Percentiles rank a stretch among this genome's conserved stretches.
phyloP scores from a whole-genome alignment of 2,329 filamentous ascomycete genomes.

The Niveomyces coronatus region DNA sequence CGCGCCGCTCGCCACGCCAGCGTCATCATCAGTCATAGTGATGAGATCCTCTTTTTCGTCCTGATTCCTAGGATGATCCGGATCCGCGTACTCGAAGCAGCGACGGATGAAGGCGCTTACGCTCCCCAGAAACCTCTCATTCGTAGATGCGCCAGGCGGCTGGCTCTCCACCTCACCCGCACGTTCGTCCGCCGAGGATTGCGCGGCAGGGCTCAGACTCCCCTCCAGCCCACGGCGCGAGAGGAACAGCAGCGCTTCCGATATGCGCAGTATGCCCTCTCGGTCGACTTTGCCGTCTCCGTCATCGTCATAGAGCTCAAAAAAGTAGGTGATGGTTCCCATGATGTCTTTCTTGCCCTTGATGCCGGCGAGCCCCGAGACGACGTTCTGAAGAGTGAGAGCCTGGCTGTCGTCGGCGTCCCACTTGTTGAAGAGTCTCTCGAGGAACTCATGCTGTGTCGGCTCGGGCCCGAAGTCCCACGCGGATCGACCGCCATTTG shows the following conservation, averaged over 20 bases:
- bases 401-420: constrained; percentile 68
- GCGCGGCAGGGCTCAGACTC: constrained; percentile 40
- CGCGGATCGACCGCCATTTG: constrained; percentile 45
- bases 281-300: constrained; percentile 85
- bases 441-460: constrained; percentile 91
- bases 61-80: constrained; percentile 62
- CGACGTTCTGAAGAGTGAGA: constrained; percentile 82
- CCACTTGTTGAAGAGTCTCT: constrained; percentile 79
- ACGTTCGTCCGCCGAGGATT: constrained; percentile 40
- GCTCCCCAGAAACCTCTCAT: constrained; percentile 83
- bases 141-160: constrained; percentile 50
- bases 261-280: constrained; percentile 90
- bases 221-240: constrained; percentile 80
- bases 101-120: constrained; percentile 92
- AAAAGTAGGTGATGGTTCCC: constrained; percentile 96
- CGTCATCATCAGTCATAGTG: constrained; percentile 18
- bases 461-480: constrained; percentile 55
- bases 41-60: constrained; percentile 20
- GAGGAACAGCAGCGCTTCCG: constrained; percentile 85
- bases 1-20: constrained; percentile 30
- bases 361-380: constrained; percentile 79
- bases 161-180: constrained; percentile 26
- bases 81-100: constrained; percentile 97
- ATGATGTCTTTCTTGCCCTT: constrained; percentile 95
- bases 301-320: constrained; percentile 92